Conservation (phyloP, 805 yeast species). For the Saccharomycopsis amapae region DNA sequence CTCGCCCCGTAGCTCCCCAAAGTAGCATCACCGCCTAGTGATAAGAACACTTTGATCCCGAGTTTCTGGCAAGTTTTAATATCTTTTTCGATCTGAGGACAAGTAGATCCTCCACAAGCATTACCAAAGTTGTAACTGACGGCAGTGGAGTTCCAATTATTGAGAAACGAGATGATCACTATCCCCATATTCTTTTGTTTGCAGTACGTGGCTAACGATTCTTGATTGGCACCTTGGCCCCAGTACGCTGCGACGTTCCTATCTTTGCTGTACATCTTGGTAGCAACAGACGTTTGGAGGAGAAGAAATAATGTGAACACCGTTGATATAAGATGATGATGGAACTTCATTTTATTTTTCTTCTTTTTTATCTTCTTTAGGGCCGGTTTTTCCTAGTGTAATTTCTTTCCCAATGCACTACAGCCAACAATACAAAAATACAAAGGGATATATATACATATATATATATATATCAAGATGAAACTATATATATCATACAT, state of each 20-base stretch:
- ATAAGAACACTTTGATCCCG: slow-evolving; percentile 72
- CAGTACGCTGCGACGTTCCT: slow-evolving; percentile 60
- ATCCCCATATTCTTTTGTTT: slow-evolving; percentile 13
- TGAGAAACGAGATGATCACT: slow-evolving; percentile 17
- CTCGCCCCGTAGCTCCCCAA: slow-evolving; percentile 79
- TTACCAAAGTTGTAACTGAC: slow-evolving; percentile 40
- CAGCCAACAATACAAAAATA: too few relatives aligned
- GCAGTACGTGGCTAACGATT: slow-evolving; percentile 38
- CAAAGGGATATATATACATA: too few relatives aligned
- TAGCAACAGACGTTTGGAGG: too few relatives aligned
- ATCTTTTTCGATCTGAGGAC: slow-evolving; percentile 46
- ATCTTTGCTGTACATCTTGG: slow-evolving; percentile 17
- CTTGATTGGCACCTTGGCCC: slow-evolving; percentile 60
- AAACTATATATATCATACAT: too few relatives aligned
- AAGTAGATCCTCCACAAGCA: slow-evolving; percentile 25
- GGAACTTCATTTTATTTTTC: too few relatives aligned
- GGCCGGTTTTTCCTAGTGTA: too few relatives aligned
- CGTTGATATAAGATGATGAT: too few relatives aligned
- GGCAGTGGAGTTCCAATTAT: slow-evolving; percentile 21
- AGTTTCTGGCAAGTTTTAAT: slow-evolving; percentile 64
- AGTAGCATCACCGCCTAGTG: slow-evolving; percentile 40
- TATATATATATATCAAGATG: too few relatives aligned
- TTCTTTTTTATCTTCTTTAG: too few relatives aligned
- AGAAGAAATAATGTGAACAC: too few relatives aligned
- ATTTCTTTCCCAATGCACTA: too few relatives aligned